Base-by-base conservation (phyloP, 805 yeast genomes). In the Vanderwaltozyma verrucispora region DNA sequence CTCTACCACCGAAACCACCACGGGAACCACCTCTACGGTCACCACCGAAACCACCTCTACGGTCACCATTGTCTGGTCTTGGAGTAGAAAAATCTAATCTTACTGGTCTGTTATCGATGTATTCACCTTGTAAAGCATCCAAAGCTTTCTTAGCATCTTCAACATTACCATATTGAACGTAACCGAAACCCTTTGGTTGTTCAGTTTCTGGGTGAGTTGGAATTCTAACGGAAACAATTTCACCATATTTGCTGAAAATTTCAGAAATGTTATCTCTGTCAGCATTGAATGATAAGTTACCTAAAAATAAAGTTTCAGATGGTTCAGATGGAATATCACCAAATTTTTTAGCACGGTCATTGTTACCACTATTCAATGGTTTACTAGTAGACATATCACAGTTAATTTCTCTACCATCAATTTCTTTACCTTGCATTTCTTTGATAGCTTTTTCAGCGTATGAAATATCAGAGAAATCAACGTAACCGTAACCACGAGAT, bases 141-240 rank as follows among this genome's bases (percentile, higher is more conserved):
- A 83, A 67, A 39, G 97, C 97, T 44, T 78, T 74, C 65, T 80
- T 75, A 51, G 98, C 96, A 63, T 85, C 95, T 32, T 88, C 97
- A 47, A 83, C 70, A 41, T 80, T 72, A 32, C 82, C 70, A 60
- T 75, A 89, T 69, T 92, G 97, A 41, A 89, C 96, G 67, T 92
- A 92, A 50, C 97, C 98, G 69, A 92, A 92, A 51, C 98, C 98
- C 77, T 92, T 92, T 65, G 95, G 94, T 70, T 89, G 96, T 64
- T 87, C 94, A 48, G 97, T 88, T 65, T 89, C 97, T 58, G 96
- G 96, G 69, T 92, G 94, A 31, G 97, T 89, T 64, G 98, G 98
- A 50, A 92, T 71, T 72, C 98, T 81, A 52, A 87, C 88, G 45
- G 94, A 84, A 39, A 86, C 67, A 44, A 92, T 85, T 45, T 74